phyloP scores from a whole-genome alignment of 208 protist species.

The Acanthamoeba castellanii region DNA sequence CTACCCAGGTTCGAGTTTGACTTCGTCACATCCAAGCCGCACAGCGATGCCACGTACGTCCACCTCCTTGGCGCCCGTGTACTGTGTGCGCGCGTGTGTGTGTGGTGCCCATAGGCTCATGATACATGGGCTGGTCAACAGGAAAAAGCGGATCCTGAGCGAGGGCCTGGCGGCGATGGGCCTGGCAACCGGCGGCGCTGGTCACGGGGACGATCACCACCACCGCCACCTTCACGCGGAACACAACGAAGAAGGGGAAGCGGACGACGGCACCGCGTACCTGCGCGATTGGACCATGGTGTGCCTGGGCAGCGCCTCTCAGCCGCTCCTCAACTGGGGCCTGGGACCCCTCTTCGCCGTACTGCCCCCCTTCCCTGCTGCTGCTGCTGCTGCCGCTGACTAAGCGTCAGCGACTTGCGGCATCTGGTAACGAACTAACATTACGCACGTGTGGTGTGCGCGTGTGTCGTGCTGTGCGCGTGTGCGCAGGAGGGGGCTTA shows the following conservation, averaged over 20 bases:
- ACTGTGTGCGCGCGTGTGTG: neutral
- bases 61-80: neutral
- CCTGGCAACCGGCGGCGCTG: neutral
- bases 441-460: too few species aligned
- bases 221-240: neutral
- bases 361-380: neutral
- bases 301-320: conserved; percentile 1
- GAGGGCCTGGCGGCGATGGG: conserved; percentile 2
- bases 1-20: conserved; percentile 24
- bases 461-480: neutral
- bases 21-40: neutral
- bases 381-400: neutral
- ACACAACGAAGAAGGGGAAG: neutral
- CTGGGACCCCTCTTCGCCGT: neutral
- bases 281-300: conserved; percentile 16
- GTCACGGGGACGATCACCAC: neutral
- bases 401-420: too few species aligned
- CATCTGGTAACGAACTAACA: too few species aligned
- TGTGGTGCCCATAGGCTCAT: neutral
- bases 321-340: conserved; percentile 4
- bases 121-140: neutral
- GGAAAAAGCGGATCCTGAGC: neutral
- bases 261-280: neutral
- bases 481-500: neutral
- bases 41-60: conserved; percentile 17